Evolutionary conservation across 805 yeast species (phyloP), one percentile per base, ranked within the genome.

Genomic region (Lipomyces starkeyi): DNA sequence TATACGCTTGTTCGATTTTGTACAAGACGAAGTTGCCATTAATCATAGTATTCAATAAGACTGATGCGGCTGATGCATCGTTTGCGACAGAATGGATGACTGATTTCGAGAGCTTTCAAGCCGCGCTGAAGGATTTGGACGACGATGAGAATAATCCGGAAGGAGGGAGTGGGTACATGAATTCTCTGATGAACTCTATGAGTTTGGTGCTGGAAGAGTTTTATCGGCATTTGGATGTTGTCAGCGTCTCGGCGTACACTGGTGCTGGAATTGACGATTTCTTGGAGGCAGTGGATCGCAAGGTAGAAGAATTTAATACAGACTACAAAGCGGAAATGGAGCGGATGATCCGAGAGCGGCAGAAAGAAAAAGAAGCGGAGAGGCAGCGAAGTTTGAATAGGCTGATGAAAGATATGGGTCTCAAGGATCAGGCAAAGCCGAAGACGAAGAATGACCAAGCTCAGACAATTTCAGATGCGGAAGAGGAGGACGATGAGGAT

Each of bases 41-140:
- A 97, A 89, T 95, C 74, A 85, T 95, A 34, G 99, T 95, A 0
- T 95, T 95, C 83, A 95, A 95, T 81, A 95, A 95, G 80, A 91
- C 95, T 1, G 99, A 95, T 80, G 93, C 90, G 3, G 83, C 88
- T 73, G 89, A 89, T 67, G 91, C 96, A 0, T 89, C 86, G 61
- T 93, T 93, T 80, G 98, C 97, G 27, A 88, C 87, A 76, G 96
- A 91, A 73, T 95, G 99, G 99, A 92, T 95, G 98, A 86, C 89
- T 1, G 99, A 95, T 80, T 95, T 95, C 78, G 98, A 94, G 78
- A 83, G 87, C 17, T 95, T 95, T 82, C 98, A 94, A 78, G 81
- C 79, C 27, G 97, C 97, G 1, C 81, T 94, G 65, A 83, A 84
- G 71, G 82, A 83, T 40, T 90, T 89, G 76, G 87, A 87, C 68